Conservation (phyloP, 345 rosid species). For the Lenwebbia sp. region DNA sequence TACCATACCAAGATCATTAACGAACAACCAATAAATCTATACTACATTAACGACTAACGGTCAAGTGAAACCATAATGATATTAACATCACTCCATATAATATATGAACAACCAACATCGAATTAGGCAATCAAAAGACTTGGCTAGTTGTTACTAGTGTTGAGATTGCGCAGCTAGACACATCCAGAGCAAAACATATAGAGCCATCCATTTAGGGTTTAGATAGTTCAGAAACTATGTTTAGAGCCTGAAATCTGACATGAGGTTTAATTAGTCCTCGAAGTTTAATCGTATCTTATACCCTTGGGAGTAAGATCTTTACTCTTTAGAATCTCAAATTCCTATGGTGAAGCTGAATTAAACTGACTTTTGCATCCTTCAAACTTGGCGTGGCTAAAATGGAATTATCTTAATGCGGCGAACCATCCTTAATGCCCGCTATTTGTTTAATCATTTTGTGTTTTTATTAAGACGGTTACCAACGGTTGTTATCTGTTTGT, state of each 20-base stretch:
- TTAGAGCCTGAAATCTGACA: not conserved
- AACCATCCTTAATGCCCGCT: not conserved
- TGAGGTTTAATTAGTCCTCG: not conserved
- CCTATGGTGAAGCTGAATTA: not conserved
- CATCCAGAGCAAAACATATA: not conserved
- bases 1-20: too few species aligned
- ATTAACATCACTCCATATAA: too few species aligned
- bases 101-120: too few species aligned
- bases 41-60: too few species aligned
- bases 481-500: not conserved
- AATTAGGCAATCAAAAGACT: not conserved
- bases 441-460: not conserved
- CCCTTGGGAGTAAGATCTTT: not conserved
- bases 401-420: not conserved
- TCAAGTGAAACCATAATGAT: too few species aligned
- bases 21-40: too few species aligned
- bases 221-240: not conserved
- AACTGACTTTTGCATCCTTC: not conserved
- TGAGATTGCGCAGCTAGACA: not conserved
- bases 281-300: not conserved
- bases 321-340: not conserved
- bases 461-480: not conserved
- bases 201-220: not conserved
- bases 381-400: not conserved
- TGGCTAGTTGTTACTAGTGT: not conserved